Percentiles rank a stretch among this genome's conserved stretches.
Evolutionary conservation across 805 yeast genomes (phyloP).

Genomic region (Teunomyces funiuensis): DNA sequence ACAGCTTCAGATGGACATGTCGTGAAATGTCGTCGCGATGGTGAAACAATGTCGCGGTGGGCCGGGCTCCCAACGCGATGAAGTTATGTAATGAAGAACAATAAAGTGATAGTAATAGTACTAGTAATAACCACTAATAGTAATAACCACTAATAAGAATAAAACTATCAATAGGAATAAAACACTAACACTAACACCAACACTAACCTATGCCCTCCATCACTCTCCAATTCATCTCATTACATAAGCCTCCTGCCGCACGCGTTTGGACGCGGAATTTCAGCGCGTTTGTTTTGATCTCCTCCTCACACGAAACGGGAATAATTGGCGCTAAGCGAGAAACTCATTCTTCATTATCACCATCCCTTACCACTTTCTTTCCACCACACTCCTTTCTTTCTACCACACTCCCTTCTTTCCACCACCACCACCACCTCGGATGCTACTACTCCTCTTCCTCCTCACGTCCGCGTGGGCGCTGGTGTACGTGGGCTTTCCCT

Average conservation of each 20-base stretch:
- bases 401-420: background rate
- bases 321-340: background rate
- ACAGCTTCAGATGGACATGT: too few relatives aligned
- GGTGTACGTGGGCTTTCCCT: conserved; percentile 71
- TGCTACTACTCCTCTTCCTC: conserved; percentile 14
- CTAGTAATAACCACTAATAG: too few relatives aligned
- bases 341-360: too few relatives aligned
- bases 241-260: background rate
- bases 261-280: background rate
- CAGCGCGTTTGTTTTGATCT: background rate
- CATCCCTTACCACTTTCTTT: background rate
- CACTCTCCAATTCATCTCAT: too few relatives aligned
- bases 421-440: background rate
- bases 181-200: too few relatives aligned
- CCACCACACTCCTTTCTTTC: background rate
- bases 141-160: too few relatives aligned
- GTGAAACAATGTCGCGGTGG: background rate
- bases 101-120: too few relatives aligned
- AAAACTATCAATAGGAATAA: too few relatives aligned
- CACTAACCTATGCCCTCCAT: too few relatives aligned
- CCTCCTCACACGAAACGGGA: background rate
- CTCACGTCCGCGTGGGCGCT: conserved; percentile 32
- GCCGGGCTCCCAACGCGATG: too few relatives aligned
- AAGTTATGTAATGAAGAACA: too few relatives aligned
- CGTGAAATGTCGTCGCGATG: conserved; percentile 48